Evolutionary conservation across 1,284 basidiomycete species (phyloP).

Genomic region (Cryptococcus jaspeensis): DNA sequence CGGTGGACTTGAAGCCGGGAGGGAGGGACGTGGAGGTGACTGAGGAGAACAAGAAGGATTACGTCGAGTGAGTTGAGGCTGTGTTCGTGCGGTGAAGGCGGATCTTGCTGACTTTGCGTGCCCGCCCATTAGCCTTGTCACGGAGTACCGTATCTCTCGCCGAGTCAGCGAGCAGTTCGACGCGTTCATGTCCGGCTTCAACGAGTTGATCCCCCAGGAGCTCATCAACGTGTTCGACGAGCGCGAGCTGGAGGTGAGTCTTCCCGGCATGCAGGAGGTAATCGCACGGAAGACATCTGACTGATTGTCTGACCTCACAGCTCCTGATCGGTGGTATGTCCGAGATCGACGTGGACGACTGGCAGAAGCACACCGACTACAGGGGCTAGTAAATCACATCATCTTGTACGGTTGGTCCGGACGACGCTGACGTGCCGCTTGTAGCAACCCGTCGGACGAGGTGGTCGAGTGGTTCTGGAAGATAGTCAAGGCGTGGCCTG

Average conservation of each 20-base stretch:
- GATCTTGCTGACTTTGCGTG: constrained; percentile 6
- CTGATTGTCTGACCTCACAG: constrained; percentile 22
- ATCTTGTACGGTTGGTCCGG: not conserved
- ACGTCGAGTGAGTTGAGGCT: constrained; percentile 66
- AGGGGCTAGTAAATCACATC: constrained; percentile 52
- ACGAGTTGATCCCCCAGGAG: constrained; percentile 92
- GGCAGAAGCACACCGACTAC: constrained; percentile 64
- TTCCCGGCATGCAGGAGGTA: not conserved
- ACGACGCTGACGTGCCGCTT: constrained; percentile 60
- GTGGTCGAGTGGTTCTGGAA: constrained; percentile 99
- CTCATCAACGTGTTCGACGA: constrained; percentile 98
- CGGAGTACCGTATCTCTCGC: constrained; percentile 89
- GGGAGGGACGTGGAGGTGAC: constrained; percentile 85
- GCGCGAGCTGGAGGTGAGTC: constrained; percentile 75
- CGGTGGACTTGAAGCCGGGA: constrained; percentile 84
- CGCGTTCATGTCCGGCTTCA: constrained; percentile 92
- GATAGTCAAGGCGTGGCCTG: constrained; percentile 91
- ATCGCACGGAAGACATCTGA: not conserved
- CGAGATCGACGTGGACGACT: constrained; percentile 80
- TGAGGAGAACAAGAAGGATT: constrained; percentile 98
- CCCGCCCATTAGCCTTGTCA: constrained; percentile 59
- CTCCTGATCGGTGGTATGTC: constrained; percentile 97
- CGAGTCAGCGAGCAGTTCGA: constrained; percentile 95
- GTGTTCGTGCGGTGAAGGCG: not conserved
- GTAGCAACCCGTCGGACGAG: constrained; percentile 62